Percentiles rank a stretch among this genome's conserved stretches.
Evolutionary conservation across 179 eudicot species (phyloP).

Genomic region (Heliamphora pulchella): DNA sequence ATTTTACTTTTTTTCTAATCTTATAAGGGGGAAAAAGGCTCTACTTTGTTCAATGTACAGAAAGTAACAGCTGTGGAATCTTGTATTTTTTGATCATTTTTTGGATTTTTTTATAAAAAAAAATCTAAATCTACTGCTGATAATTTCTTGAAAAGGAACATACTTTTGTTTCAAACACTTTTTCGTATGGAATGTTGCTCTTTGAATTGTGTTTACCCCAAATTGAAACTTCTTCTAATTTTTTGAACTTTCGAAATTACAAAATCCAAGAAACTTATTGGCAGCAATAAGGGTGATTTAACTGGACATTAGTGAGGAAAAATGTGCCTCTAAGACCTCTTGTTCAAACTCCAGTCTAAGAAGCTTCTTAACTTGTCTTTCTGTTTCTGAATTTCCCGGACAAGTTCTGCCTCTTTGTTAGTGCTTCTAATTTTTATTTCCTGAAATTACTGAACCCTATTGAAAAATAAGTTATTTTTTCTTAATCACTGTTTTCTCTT

Average conservation of each 20-base stretch:
- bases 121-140: neutral
- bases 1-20: neutral
- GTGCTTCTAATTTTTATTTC: neutral
- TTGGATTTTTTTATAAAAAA: constrained; percentile 9
- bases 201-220: neutral
- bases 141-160: neutral
- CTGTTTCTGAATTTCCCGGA: no score
- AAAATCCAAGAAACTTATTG: neutral
- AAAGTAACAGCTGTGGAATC: neutral
- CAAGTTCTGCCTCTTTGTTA: neutral
- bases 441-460: neutral
- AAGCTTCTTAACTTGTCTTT: no score
- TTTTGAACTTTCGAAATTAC: neutral
- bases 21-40: neutral
- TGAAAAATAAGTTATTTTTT: neutral
- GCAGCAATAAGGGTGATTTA: neutral
- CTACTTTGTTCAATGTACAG: neutral
- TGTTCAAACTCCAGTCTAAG: no score
- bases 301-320: no score
- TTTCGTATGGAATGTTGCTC: constrained; percentile 5
- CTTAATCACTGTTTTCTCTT: neutral
- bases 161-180: neutral
- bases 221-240: neutral
- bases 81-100: neutral
- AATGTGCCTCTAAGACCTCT: neutral